Conservation (phyloP, 768 basidiomycete genomes). For the Phallus indusiatus region DNA sequence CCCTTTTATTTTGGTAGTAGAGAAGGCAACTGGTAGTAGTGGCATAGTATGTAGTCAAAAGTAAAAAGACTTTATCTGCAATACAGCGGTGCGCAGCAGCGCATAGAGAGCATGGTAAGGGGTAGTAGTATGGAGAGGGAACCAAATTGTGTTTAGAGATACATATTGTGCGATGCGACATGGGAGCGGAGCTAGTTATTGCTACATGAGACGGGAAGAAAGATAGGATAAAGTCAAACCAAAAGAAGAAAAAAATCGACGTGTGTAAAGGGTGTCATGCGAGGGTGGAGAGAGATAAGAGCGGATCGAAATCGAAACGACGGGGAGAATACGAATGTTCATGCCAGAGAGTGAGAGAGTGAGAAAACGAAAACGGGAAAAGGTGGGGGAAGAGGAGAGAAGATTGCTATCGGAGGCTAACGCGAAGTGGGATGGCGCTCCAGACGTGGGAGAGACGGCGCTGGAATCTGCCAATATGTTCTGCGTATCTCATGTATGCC, state of each 20-base stretch:
- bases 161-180: too few relatives aligned
- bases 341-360: neutral
- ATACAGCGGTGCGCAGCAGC: neutral
- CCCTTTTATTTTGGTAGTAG: too few relatives aligned
- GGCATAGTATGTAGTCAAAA: neutral
- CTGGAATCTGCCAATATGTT: conserved; percentile 42
- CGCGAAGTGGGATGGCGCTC: conserved; percentile 18
- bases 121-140: too few relatives aligned
- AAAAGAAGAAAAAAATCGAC: too few relatives aligned
- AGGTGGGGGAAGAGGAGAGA: neutral
- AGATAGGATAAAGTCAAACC: too few relatives aligned
- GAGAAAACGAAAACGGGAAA: neutral
- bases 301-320: neutral
- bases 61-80: neutral
- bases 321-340: neutral
- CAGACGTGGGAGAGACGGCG: conserved; percentile 52
- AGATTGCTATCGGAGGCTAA: conserved; percentile 30
- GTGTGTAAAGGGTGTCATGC: too few relatives aligned
- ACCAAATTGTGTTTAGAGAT: too few relatives aligned
- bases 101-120: too few relatives aligned
- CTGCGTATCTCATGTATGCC: conserved; percentile 49
- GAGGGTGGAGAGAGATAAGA: neutral
- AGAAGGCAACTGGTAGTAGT: too few relatives aligned
- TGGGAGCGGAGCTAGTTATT: too few relatives aligned
- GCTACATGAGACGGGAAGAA: too few relatives aligned